These are phyloP conservation scores for Fusarium tricinctum DNA, from an alignment of 2,329 filamentous ascomycete species.

Conservation along the genomic window DNA sequence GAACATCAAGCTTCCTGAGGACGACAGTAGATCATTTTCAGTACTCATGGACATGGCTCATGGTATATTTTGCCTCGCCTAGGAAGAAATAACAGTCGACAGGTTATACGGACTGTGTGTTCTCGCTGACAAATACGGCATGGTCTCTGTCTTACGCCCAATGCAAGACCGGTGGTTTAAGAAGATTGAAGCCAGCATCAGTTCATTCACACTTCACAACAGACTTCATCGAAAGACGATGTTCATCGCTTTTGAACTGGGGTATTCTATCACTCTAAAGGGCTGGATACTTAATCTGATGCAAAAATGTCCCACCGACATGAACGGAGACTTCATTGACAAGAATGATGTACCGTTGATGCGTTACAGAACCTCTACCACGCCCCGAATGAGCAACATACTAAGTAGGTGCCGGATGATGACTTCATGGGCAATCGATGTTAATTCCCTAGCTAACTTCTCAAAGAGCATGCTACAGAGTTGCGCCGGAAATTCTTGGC, in stretches of 20 bases:
- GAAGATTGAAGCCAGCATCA: not conserved
- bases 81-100: not conserved
- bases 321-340: not conserved
- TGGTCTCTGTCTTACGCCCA: conserved; percentile 4
- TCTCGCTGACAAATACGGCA: conserved; percentile 26
- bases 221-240: not conserved
- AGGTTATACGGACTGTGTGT: not conserved
- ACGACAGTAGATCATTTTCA: not conserved
- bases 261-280: not conserved
- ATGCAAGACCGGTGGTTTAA: not conserved
- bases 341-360: not conserved
- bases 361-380: too few relatives aligned
- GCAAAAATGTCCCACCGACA: not conserved
- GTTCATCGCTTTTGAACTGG: not conserved
- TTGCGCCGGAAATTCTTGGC: not conserved
- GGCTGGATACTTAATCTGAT: not conserved
- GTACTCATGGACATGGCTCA: conserved; percentile 16
- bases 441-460: not conserved
- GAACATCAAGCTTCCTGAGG: conserved; percentile 17
- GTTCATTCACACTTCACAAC: too few relatives aligned
- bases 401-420: not conserved
- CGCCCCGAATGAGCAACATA: not conserved
- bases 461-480: not conserved
- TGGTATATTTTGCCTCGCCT: not conserved
- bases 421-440: too few relatives aligned